Conservation (phyloP, 208 protist species). For the Trypanosoma melophagium region DNA sequence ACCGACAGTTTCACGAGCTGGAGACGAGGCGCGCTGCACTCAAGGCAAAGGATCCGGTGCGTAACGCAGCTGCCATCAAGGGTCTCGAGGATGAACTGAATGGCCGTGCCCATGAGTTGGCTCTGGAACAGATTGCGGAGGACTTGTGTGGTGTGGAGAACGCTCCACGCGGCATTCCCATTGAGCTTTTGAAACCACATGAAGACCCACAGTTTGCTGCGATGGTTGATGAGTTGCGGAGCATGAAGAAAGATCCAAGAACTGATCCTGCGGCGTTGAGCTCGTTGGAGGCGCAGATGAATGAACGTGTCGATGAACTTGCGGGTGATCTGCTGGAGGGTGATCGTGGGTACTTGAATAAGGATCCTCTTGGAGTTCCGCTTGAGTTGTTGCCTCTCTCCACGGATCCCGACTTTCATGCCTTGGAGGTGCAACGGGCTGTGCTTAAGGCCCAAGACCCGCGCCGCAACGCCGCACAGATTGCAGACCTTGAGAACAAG, state of each 20-base stretch:
- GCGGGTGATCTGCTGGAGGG: constrained; percentile 49
- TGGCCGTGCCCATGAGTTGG: constrained; percentile 61
- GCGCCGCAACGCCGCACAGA: constrained; percentile 62
- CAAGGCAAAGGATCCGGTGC: constrained; percentile 37
- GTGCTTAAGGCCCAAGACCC: constrained; percentile 57
- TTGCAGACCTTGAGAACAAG: constrained; percentile 59
- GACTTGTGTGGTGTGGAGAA: too few relatives aligned
- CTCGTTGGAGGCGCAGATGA: constrained; percentile 57
- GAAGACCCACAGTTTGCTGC: constrained; percentile 49
- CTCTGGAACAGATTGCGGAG: constrained; percentile 53
- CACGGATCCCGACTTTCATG: constrained; percentile 53
- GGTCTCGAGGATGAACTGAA: constrained; percentile 63
- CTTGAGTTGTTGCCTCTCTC: constrained; percentile 59
- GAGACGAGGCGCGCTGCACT: constrained; percentile 57
- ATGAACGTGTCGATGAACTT: constrained; percentile 51
- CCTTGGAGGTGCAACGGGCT: constrained; percentile 64
- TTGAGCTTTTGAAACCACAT: constrained; percentile 54
- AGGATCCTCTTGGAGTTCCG: constrained; percentile 58
- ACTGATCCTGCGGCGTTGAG: constrained; percentile 32
- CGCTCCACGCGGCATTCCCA: constrained; percentile 57
- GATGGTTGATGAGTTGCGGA: constrained; percentile 46
- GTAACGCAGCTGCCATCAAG: constrained; percentile 9
- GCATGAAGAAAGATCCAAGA: constrained; percentile 50
- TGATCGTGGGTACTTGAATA: constrained; percentile 64
- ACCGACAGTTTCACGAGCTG: constrained; percentile 52